Evolutionary conservation across 2,329 filamentous ascomycete species (phyloP).

Genomic region (Hypoxylon sp.): DNA sequence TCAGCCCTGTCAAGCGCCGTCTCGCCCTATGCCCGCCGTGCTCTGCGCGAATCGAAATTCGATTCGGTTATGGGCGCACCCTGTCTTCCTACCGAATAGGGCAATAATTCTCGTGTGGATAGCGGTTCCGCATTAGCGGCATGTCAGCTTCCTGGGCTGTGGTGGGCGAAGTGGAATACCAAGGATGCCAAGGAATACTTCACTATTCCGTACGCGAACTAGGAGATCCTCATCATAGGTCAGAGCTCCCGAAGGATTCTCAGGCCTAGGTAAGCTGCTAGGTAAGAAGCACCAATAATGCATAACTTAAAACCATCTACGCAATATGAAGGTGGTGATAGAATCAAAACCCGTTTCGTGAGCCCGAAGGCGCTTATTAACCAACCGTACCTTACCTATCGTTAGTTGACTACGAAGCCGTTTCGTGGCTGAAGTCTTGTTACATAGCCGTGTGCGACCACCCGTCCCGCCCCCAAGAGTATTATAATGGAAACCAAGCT

Average conservation of each 20-base stretch:
- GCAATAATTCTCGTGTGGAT: constrained; percentile 36
- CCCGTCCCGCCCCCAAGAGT: not conserved
- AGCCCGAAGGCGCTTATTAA: constrained; percentile 21
- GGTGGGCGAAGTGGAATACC: constrained; percentile 8
- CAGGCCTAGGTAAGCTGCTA: too few species aligned
- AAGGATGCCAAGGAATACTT: constrained; percentile 16
- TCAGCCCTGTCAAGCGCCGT: constrained; percentile 37
- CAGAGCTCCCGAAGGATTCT: constrained; percentile 28
- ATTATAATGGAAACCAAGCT: not conserved
- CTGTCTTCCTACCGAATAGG: constrained; percentile 23
- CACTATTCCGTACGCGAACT: constrained; percentile 26
- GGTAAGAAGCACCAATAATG: constrained; percentile 14
- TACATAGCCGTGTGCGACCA: not conserved
- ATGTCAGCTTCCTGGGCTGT: constrained; percentile 29
- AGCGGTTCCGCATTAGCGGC: constrained; percentile 23
- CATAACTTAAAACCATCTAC: constrained; percentile 4
- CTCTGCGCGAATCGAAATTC: constrained; percentile 32
- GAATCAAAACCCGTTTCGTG: not conserved
- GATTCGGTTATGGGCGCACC: constrained; percentile 6
- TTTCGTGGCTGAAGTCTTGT: constrained; percentile 6
- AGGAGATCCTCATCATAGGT: constrained; percentile 20
- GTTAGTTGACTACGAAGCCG: not conserved
- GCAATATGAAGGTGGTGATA: constrained; percentile 3
- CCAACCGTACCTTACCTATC: constrained; percentile 5
- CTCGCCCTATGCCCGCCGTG: constrained; percentile 13